Evolutionary conservation across 345 rosid genomes (phyloP), one percentile per base, ranked within the genome.

Genomic region (Bruguiera parviflora): DNA sequence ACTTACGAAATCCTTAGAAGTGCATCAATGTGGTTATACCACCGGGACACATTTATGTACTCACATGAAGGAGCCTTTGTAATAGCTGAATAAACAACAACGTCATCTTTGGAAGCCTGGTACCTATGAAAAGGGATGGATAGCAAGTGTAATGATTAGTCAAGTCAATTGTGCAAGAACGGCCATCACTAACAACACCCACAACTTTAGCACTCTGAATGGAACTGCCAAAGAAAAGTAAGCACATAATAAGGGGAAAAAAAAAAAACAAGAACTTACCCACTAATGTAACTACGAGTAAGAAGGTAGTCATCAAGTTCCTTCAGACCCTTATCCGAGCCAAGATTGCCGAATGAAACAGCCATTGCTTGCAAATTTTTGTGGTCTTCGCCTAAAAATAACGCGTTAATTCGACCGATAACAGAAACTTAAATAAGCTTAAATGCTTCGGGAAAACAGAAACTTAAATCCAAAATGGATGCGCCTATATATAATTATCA

Each of bases 1-100:
- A 76, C 97, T 92, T 81, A 92, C 99, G 96, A 92, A 69, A 92
- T 89, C 86, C 98, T 92, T 79, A 92, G 71, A 53, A 92, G 97
- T 1, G 97, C 89, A 69, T 88, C 94, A 20, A 96, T 89, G 79
- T 96, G 98, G 25, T 64, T 80, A 80, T 75, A 96, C 99, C 99
- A 96, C 59, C 99, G 76, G 60, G 83, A 77, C 13, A 70, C 87
- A 43, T 90, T 96, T 39, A 92, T 91, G 71, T 66, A 84, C 62
- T 85, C 77, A 5, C 95, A 66, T 24, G 96, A 78, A 39, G 92
- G 97, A 13, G 90, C 75, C 51, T 77, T 83, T 3, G 86, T 65
- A 58, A 92, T 81, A 72, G 95, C 87, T 0, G 85, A 21, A 62
- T 78, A 82, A 66, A 88, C 97, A 0, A 86, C 73, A 29, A 90